Evolutionary conservation across 2,329 filamentous ascomycete species (phyloP).

Genomic region (Pyrenochaeta sp.): DNA sequence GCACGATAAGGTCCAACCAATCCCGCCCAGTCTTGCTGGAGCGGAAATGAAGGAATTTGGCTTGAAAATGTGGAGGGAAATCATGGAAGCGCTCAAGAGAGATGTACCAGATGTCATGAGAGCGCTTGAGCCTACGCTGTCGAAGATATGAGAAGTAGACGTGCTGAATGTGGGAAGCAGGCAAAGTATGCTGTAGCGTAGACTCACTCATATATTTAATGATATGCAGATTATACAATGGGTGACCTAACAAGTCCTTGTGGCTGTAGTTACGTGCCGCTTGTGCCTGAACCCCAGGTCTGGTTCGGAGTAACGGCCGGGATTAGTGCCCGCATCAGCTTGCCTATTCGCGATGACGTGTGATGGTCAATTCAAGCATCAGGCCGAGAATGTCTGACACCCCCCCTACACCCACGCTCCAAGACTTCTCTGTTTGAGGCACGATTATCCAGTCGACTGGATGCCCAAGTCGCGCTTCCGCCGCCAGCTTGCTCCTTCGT

Average conservation of each 20-base stretch:
- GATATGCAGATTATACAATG: too few relatives aligned
- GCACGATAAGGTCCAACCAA: slow-evolving; percentile 41
- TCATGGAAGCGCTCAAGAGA: slow-evolving; percentile 40
- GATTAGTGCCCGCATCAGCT: slow-evolving; percentile 5
- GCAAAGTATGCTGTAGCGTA: not conserved
- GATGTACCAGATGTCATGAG: slow-evolving; percentile 32
- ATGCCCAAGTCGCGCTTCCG: slow-evolving; percentile 45
- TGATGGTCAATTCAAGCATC: slow-evolving; percentile 14
- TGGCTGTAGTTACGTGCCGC: not conserved
- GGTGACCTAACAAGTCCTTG: too few relatives aligned
- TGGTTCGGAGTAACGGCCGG: not conserved
- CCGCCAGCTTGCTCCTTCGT: slow-evolving; percentile 39
- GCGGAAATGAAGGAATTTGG: slow-evolving; percentile 41
- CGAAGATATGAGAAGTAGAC: not conserved
- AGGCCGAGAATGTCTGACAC: not conserved
- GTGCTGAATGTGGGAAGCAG: not conserved
- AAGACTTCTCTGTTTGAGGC: not conserved
- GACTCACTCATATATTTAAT: not conserved
- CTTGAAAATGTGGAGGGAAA: slow-evolving; percentile 43
- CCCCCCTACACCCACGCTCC: not conserved
- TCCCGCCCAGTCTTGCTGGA: slow-evolving; percentile 39
- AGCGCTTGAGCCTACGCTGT: slow-evolving; percentile 14
- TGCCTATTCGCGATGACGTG: slow-evolving; percentile 26
- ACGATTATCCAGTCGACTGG: slow-evolving; percentile 27
- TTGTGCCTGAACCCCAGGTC: slow-evolving; percentile 9